phyloP scores from a whole-genome alignment of 2,329 filamentous ascomycete genomes.

The Salinomyces thailandicus region DNA sequence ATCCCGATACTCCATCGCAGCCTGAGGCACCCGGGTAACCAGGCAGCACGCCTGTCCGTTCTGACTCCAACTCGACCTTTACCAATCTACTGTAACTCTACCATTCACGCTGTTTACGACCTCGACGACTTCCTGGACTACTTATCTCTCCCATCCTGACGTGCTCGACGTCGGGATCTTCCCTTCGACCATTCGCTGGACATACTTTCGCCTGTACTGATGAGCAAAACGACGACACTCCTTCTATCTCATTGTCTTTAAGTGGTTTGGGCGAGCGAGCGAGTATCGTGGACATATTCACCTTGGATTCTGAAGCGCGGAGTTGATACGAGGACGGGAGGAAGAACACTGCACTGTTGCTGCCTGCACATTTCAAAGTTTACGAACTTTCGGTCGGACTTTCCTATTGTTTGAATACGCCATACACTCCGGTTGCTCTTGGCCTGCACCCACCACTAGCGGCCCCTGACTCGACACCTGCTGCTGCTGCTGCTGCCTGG shows the following conservation, averaged over 20 bases:
- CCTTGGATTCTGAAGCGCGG: conserved; percentile 7
- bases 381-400: conserved; percentile 8
- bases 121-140: neutral
- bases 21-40: neutral
- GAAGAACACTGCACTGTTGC: neutral
- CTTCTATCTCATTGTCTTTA: conserved; percentile 34
- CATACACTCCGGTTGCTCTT: neutral
- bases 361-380: conserved; percentile 7
- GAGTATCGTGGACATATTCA: conserved; percentile 9
- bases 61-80: neutral
- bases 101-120: neutral
- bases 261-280: conserved; percentile 14
- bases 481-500: neutral
- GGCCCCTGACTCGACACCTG: neutral
- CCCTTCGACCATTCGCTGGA: conserved; percentile 11
- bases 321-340: conserved; percentile 3
- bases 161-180: neutral
- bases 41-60: neutral
- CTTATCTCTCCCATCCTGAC: neutral
- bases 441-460: neutral
- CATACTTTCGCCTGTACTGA: conserved; percentile 13
- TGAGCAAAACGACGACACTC: conserved; percentile 33
- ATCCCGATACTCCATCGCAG: neutral
- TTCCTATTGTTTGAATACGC: conserved; percentile 1
- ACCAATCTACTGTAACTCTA: neutral